Evolutionary conservation across 2,329 filamentous ascomycete genomes (phyloP).

Genomic region (Hypocrella siamensis): DNA sequence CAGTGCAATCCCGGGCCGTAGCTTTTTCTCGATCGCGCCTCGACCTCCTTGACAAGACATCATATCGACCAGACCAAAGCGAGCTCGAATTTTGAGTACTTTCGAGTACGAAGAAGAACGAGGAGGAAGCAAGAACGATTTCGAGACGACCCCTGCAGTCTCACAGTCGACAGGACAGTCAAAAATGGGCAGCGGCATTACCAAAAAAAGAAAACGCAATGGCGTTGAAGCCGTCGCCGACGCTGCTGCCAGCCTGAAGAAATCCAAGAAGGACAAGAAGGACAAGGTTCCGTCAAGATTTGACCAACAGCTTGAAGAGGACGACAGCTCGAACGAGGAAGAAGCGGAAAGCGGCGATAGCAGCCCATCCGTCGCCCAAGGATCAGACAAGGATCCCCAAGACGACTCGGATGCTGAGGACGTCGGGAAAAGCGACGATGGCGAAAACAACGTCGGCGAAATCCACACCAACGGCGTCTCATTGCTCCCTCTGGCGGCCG

Average conservation of each 20-base stretch:
- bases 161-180: background rate
- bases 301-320: constrained; percentile 12
- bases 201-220: constrained; percentile 29
- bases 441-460: constrained; percentile 10
- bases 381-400: constrained; percentile 9
- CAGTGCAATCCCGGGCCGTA: no score
- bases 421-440: constrained; percentile 7
- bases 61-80: no score
- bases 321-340: constrained; percentile 12
- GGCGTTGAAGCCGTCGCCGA: constrained; percentile 15
- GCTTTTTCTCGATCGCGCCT: no score
- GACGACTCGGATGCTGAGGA: constrained; percentile 9
- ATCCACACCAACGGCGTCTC: constrained; percentile 23
- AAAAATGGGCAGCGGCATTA: constrained; percentile 19
- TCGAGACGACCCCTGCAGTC: background rate
- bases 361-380: constrained; percentile 7
- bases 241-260: constrained; percentile 11
- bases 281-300: no score
- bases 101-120: no score
- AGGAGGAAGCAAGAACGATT: constrained; percentile 5
- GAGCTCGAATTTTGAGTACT: no score
- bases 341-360: constrained; percentile 12
- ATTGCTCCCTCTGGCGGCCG: constrained; percentile 39
- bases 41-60: no score
- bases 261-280: constrained; percentile 27